Evolutionary conservation across 768 basidiomycete genomes (phyloP).

Genomic region (Chalciporus chontae): DNA sequence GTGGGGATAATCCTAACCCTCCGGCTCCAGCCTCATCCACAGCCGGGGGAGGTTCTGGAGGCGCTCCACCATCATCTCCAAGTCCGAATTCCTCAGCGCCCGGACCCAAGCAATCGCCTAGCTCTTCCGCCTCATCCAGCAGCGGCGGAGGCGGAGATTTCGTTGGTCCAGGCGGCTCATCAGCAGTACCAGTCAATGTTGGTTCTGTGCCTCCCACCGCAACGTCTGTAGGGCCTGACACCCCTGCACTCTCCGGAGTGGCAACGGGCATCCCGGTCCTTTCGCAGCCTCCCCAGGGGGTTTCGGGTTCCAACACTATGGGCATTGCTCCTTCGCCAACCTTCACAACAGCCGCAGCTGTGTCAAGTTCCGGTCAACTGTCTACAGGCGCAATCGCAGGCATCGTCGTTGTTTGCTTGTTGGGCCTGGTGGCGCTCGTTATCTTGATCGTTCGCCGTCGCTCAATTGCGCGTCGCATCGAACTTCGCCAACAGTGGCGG

Average conservation of each 20-base stretch:
- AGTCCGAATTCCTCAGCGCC: background rate
- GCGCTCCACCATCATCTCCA: background rate
- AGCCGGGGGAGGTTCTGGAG: background rate
- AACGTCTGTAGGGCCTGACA: background rate
- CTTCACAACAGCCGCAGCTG: background rate
- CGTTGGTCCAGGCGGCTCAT: background rate
- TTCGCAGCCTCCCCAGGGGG: constrained; percentile 1
- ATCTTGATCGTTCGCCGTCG: constrained; percentile 48
- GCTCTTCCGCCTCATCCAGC: background rate
- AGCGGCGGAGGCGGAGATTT: background rate
- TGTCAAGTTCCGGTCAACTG: constrained; percentile 27
- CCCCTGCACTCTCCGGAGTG: background rate
- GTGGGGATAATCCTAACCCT: background rate
- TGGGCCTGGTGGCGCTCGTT: constrained; percentile 33
- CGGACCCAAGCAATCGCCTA: background rate
- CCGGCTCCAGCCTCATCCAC: background rate
- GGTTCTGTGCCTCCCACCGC: background rate
- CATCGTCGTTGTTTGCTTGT: constrained; percentile 33
- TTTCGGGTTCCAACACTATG: constrained; percentile 11
- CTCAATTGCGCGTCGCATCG: constrained; percentile 37
- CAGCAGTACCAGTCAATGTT: background rate
- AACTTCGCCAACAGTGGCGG: constrained; percentile 48
- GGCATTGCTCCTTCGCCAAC: constrained; percentile 15
- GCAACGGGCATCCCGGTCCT: background rate
- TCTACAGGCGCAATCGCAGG: constrained; percentile 48